Percentiles rank a stretch among this genome's conserved stretches.
Evolutionary conservation across 192 early-diverging fungal species (phyloP).

Genomic region (Dimargaris verticillata): DNA sequence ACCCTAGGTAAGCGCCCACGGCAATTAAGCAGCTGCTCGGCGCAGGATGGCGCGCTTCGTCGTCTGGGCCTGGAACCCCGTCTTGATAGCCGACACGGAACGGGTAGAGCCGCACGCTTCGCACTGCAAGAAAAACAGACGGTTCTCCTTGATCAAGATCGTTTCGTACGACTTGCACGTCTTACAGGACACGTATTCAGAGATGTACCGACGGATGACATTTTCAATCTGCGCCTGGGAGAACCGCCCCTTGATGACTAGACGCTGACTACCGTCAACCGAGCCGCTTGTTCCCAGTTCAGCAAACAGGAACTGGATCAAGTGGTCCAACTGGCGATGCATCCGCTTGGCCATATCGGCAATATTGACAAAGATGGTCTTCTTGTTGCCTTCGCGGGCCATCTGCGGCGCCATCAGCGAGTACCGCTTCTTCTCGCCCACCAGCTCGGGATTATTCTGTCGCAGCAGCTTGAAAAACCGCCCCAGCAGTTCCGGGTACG

Average conservation of each 20-base stretch:
- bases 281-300: slow-evolving; percentile 98
- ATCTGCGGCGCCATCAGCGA: slow-evolving; percentile 88
- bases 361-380: slow-evolving; percentile 90
- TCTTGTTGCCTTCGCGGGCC: slow-evolving; percentile 83
- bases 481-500: slow-evolving; percentile 74
- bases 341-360: slow-evolving; percentile 89
- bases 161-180: slow-evolving; percentile 95
- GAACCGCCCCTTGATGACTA: slow-evolving; percentile 96
- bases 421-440: slow-evolving; percentile 84
- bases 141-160: slow-evolving; percentile 85
- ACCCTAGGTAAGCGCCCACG: too few relatives aligned
- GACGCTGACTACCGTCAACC: slow-evolving; percentile 72
- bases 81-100: slow-evolving; percentile 91
- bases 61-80: slow-evolving; percentile 86
- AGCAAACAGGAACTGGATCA: slow-evolving; percentile 94
- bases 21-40: background rate
- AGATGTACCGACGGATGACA: slow-evolving; percentile 92
- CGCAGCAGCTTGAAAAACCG: slow-evolving; percentile 83
- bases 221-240: slow-evolving; percentile 98
- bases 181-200: slow-evolving; percentile 98
- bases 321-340: slow-evolving; percentile 87
- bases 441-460: slow-evolving; percentile 86
- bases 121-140: slow-evolving; percentile 92
- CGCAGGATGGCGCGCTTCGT: slow-evolving; percentile 27
- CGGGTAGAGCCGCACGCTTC: slow-evolving; percentile 88